phyloP scores from a whole-genome alignment of 176 grass and related monocot species.

The Oryza nivara region DNA sequence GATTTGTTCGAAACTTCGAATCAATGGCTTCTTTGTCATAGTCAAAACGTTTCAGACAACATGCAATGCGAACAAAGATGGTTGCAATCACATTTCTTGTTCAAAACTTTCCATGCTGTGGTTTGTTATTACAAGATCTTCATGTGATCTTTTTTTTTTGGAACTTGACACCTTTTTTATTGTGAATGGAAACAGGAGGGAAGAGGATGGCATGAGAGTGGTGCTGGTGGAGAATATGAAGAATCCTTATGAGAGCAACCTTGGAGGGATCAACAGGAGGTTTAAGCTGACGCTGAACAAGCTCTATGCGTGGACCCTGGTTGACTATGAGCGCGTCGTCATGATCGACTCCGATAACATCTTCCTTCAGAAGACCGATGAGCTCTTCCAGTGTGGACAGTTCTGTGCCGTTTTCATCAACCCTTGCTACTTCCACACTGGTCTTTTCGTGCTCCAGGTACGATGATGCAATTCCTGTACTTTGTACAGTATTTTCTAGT shows the following conservation, averaged over 20 bases:
- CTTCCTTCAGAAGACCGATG: conserved; percentile 88
- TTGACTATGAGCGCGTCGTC: conserved; percentile 85
- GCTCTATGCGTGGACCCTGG: conserved; percentile 90
- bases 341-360: conserved; percentile 99
- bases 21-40: background rate
- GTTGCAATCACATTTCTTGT: background rate
- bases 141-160: background rate
- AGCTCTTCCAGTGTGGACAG: conserved; percentile 96
- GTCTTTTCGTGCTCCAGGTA: conserved; percentile 98
- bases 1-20: background rate
- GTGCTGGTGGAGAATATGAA: conserved; percentile 82
- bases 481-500: background rate
- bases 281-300: conserved; percentile 97
- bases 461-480: background rate
- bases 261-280: conserved; percentile 74
- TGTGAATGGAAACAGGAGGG: conserved; percentile 52
- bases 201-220: conserved; percentile 94
- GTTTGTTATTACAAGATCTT: background rate
- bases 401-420: conserved; percentile 99
- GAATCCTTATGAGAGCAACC: conserved; percentile 89
- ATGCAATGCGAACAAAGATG: background rate
- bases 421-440: conserved; percentile 97
- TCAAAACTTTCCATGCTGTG: background rate
- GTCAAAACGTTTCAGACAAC: background rate
- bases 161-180: conserved; percentile 22